phyloP scores from a whole-genome alignment of 257 asterid species.

The Primulina tabacum region DNA sequence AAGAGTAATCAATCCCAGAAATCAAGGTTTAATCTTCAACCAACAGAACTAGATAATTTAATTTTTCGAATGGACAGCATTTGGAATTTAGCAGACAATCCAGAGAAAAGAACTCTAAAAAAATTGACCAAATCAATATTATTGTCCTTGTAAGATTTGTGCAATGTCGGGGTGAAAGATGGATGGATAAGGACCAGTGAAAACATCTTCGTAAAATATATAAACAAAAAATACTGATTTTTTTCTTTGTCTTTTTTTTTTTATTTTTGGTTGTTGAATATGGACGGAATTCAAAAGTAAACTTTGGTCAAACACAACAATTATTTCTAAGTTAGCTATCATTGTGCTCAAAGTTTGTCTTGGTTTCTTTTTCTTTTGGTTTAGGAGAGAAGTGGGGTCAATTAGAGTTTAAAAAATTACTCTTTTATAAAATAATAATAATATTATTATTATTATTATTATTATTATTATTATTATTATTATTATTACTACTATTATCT shows the following conservation, averaged over 20 bases:
- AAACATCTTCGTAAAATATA: not conserved
- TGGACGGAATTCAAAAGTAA: not conserved
- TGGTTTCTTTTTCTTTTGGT: not conserved
- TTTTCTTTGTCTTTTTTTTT: no score
- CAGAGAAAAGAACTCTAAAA: not conserved
- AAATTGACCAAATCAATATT: not conserved
- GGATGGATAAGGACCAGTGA: not conserved
- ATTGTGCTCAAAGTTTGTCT: not conserved
- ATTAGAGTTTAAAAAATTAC: no score
- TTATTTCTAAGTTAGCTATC: not conserved
- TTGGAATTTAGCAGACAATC: not conserved
- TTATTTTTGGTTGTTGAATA: no score
- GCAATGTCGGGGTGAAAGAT: not conserved
- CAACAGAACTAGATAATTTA: not conserved
- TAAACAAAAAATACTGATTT: no score
- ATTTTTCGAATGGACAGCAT: not conserved
- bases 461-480: no score
- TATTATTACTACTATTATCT: no score
- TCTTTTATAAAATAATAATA: no score
- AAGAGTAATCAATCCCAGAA: constrained; percentile 4
- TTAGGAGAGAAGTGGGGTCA: no score
- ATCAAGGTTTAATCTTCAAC: constrained; percentile 8
- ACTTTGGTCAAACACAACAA: not conserved
- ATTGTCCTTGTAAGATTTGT: not conserved
- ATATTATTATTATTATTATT: no score